Evolutionary conservation across 148 eudicot species (phyloP), one percentile per base, ranked within the genome.

Genomic region (Rhododendron kiyosumense): DNA sequence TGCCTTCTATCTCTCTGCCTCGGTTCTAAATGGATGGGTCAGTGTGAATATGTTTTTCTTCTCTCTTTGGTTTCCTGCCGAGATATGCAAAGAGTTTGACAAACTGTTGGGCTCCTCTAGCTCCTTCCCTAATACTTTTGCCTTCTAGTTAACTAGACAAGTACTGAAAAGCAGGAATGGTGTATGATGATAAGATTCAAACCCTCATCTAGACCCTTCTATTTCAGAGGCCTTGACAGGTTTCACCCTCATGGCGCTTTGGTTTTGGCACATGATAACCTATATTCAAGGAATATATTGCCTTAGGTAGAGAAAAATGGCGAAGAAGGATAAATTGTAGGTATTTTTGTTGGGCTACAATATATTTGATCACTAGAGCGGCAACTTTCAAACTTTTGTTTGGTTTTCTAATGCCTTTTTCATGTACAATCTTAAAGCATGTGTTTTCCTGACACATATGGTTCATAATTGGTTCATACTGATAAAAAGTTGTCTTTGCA

Each of bases 331-430:
- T 79, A 48, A 26, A 48, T 48, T 48, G 24, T 7, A 26, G 61
- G 59, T 26, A 26, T 1, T 79, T 46, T 79, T 26, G 15, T 28
- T 18, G 22, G 82, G 82, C 34, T 79, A 79, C 15, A 26, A 51
- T 83, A 9, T 22, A 18, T 73, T 11, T 38, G 73, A 59, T 38
- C 13, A 4, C 45, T 26, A 59, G 30, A 38, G 46, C 43, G 11
- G 48, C n/a, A 38, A 61, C 7, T 82, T 46, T 43, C 32, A 63
- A n/a, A 57, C 14, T 24, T 65, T 59, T 9, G 17, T 36, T 82
- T 38, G 30, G 71, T n/a, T 59, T 59, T 59, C 10, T 59, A 82
- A 82, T 81, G 51, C 74, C 84, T 49, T 24, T 82, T 81, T 81
- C 8, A 48, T 54, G 43, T 51, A 81, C 11, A 20, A 54, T 51